Evolutionary conservation across 129 eudicot species (phyloP).

Genomic region (Centella asiatica): DNA sequence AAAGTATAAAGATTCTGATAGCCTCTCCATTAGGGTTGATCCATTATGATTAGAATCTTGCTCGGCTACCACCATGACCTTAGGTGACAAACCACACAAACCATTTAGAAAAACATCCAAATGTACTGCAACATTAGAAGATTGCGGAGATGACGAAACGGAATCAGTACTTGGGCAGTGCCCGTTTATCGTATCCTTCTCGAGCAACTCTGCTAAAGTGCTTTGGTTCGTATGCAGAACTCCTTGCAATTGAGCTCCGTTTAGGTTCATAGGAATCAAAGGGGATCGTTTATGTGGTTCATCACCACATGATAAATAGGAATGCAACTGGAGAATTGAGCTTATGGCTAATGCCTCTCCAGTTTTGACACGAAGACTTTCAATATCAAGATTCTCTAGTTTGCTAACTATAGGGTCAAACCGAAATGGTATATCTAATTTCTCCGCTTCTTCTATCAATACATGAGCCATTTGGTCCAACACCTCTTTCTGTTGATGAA

Average conservation of each 20-base stretch:
- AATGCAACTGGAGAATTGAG: slow-evolving; percentile 78
- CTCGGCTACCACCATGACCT: slow-evolving; percentile 81
- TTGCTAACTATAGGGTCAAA: slow-evolving; percentile 73
- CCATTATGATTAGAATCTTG: slow-evolving; percentile 88
- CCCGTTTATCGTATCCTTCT: slow-evolving; percentile 55
- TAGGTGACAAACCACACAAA: slow-evolving; percentile 70
- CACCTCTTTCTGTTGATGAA: slow-evolving; percentile 79
- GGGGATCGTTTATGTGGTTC: slow-evolving; percentile 38
- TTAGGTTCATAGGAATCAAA: slow-evolving; percentile 22
- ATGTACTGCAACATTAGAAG: slow-evolving; percentile 28
- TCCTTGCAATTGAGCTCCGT: slow-evolving; percentile 36
- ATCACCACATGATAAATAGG: slow-evolving; percentile 53
- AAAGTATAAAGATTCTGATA: slow-evolving; percentile 72
- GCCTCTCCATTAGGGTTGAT: slow-evolving; percentile 58
- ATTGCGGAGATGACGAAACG: slow-evolving; percentile 58
- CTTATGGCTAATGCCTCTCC: slow-evolving; percentile 96
- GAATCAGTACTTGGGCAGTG: slow-evolving; percentile 63
- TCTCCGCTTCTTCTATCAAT: slow-evolving; percentile 81
- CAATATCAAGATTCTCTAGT: slow-evolving; percentile 66
- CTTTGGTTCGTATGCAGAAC: slow-evolving; percentile 32
- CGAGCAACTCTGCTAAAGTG: slow-evolving; percentile 41
- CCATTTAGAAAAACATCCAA: slow-evolving; percentile 60
- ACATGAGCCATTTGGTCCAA: slow-evolving; percentile 82
- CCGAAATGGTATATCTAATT: slow-evolving; percentile 87
- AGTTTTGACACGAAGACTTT: slow-evolving; percentile 74